A percentile compares a stretch with the other conserved stretches of the same genome.
Conservation (phyloP, 345 rosid species). For the Isatis tinctoria region DNA sequence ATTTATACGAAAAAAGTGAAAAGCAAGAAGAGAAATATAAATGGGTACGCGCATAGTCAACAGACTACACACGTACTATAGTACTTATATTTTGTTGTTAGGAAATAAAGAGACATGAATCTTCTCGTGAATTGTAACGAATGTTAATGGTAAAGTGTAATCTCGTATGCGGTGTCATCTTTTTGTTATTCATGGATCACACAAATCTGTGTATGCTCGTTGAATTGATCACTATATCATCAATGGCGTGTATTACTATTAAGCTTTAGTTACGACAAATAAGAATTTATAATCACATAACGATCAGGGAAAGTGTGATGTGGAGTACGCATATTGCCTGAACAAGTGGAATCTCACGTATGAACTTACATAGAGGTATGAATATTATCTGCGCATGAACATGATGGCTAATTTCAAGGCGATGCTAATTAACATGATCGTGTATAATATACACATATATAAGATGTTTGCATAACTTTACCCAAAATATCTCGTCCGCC, state of each 20-base stretch:
- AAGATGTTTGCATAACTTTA: too few species aligned
- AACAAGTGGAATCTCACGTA: not conserved
- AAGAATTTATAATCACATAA: not conserved
- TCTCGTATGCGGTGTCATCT: too few species aligned
- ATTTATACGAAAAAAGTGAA: conserved; percentile 7
- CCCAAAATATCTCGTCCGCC: not conserved
- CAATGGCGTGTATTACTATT: not conserved
- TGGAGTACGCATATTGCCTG: too few species aligned
- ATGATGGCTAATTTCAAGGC: not conserved
- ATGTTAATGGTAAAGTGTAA: conserved; percentile 11
- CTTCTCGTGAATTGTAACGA: conserved; percentile 32
- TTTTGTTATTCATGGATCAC: conserved; percentile 22
- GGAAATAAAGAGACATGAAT: conserved; percentile 25
- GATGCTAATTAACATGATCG: not conserved
- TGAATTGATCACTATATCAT: not conserved
- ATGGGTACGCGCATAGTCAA: conserved; percentile 20
- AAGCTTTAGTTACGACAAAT: not conserved
- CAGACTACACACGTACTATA: conserved; percentile 27
- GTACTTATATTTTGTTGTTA: conserved; percentile 12
- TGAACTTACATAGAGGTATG: not conserved
- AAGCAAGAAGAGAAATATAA: conserved; percentile 7
- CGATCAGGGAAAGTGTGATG: not conserved
- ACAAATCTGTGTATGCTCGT: not conserved
- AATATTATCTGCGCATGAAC: not conserved
- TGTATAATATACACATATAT: not conserved